Conservation (phyloP, 106 monocot species). For the Dioscorea alata region DNA sequence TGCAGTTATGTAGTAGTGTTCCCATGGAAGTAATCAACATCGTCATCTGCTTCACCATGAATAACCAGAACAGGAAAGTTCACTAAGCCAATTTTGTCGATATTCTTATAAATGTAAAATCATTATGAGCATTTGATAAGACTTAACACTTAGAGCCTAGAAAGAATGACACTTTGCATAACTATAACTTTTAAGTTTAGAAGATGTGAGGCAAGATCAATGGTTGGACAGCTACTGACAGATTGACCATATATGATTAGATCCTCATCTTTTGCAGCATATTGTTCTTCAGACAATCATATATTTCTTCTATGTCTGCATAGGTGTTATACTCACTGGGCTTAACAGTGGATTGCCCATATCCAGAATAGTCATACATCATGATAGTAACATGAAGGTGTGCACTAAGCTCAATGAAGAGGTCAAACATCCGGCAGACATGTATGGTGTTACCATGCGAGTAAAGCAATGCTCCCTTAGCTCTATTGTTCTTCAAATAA, state of each 20-base stretch:
- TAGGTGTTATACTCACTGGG: constrained; percentile 94
- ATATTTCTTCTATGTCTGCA: constrained; percentile 91
- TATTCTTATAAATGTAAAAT: constrained; percentile 74
- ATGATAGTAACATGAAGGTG: constrained; percentile 93
- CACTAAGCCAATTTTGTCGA: constrained; percentile 80
- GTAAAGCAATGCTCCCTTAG: constrained; percentile 79
- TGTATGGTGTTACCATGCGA: constrained; percentile 98
- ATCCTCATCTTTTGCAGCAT: constrained; percentile 66
- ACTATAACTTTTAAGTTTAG: constrained; percentile 67
- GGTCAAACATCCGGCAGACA: constrained; percentile 88
- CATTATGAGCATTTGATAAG: constrained; percentile 87
- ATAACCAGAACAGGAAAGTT: constrained; percentile 76
- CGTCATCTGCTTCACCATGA: constrained; percentile 83
- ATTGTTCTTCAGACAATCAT: constrained; percentile 75
- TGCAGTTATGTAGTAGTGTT: no score
- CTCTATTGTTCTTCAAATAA: constrained; percentile 66
- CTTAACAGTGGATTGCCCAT: constrained; percentile 96
- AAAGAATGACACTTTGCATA: constrained; percentile 88
- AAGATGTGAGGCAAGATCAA: constrained; percentile 68
- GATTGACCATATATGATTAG: constrained; percentile 94
- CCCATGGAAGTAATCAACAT: constrained; percentile 85
- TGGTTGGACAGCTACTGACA: constrained; percentile 93
- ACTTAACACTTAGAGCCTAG: constrained; percentile 84
- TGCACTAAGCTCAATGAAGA: constrained; percentile 78
- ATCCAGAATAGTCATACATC: constrained; percentile 98